Evolutionary conservation across 176 grass and related monocot species (phyloP), one percentile per base, ranked within the genome.

Genomic region (Triticum urartu): DNA sequence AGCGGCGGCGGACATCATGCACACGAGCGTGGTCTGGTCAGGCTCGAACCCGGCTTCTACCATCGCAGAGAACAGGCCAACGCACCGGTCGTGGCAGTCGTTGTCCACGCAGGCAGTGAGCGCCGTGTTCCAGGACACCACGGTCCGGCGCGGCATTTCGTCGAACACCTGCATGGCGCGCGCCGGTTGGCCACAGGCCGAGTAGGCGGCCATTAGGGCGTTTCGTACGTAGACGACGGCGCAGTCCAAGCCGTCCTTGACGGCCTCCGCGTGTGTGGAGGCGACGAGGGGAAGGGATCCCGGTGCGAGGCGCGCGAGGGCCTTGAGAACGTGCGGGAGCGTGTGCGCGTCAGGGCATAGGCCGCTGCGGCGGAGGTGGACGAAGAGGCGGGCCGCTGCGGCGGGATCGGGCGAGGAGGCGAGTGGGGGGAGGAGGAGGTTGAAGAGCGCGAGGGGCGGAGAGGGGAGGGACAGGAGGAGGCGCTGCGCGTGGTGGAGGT

Each of bases 321-420:
- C 85, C 78, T 92, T 90, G 22, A 95, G 86, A 63, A 92, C 75
- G 86, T 92, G 84, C 33, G 86, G 90, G 86, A 92, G 81, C 45
- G 88, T 90, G 79, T 92, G 88, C 45, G 87, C 75, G 71, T 95
- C 78, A 38, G 88, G 88, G 38, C 69, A 15, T n/a, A 86, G 79
- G 1, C 83, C 83, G 14, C 45, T 20, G 42, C 69, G 88, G 7
- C 58, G 88, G 83, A 92, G 83, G 52, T 25, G 75, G 54, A 84
- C n/a, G 76, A 84, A 88, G 45, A 92, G 64, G 38, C 3, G 17
- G 8, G 68, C 2, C 1, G 80, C 86, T 0, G 72, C 36, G 14
- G 36, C 1, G 0, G 83, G 69, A 0, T 88, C 75, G 0, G 35
- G 13, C 6, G 78, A 85, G 59, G 88, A 67, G 66, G 79, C 79